Conservation (phyloP, 1,284 basidiomycete genomes). For the Agroathelia rolfsii region DNA sequence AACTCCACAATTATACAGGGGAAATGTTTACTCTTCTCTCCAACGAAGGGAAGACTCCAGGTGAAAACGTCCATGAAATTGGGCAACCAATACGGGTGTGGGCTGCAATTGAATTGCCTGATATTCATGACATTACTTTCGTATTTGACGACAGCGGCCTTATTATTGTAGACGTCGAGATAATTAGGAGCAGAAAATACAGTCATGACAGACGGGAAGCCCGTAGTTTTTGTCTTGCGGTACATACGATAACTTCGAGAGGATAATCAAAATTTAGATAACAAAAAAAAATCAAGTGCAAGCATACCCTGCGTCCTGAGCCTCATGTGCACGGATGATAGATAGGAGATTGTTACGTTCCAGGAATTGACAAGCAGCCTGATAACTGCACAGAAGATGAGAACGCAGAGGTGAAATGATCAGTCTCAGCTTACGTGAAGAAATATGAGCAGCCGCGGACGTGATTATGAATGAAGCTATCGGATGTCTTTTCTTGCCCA, state of each 20-base stretch:
- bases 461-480: constrained; percentile 87
- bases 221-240: constrained; percentile 90
- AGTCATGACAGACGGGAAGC: constrained; percentile 91
- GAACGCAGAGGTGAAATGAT: too few species aligned
- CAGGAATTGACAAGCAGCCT: constrained; percentile 88
- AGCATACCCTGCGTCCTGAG: constrained; percentile 86
- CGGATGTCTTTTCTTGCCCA: constrained; percentile 79
- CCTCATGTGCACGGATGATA: constrained; percentile 91
- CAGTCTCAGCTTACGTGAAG: constrained; percentile 71
- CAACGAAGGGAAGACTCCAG: constrained; percentile 85
- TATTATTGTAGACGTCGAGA: constrained; percentile 94
- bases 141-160: constrained; percentile 93
- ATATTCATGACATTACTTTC: constrained; percentile 97
- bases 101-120: constrained; percentile 90
- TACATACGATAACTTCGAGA: constrained; percentile 86
- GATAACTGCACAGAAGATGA: too few species aligned
- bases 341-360: constrained; percentile 92
- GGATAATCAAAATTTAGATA: constrained; percentile 7
- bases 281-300: background rate
- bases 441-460: constrained; percentile 95
- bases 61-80: constrained; percentile 96
- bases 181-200: constrained; percentile 96
- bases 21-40: constrained; percentile 84
- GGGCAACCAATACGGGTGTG: constrained; percentile 91
- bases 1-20: too few species aligned